These are phyloP conservation scores for Kurtzmaniella quercitrusa DNA, from an alignment of 1,139 yeast species.

Conservation along the genomic window DNA sequence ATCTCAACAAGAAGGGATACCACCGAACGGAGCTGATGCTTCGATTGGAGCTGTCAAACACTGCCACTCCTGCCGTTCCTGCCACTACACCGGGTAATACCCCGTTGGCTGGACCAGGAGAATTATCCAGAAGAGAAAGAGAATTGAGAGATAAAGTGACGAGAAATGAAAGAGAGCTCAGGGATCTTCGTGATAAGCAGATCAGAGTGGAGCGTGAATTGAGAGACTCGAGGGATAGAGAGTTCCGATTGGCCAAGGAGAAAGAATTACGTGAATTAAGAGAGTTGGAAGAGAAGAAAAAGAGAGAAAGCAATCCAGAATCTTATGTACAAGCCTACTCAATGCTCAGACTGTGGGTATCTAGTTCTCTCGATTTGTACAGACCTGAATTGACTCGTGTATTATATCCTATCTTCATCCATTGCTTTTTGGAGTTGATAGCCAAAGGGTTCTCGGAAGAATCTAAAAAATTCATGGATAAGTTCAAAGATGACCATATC, in stretches of 20 bases:
- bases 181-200: slow-evolving; percentile 38
- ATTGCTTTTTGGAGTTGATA: slow-evolving; percentile 77
- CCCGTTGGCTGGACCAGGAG: slow-evolving; percentile 37
- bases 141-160: slow-evolving; percentile 24
- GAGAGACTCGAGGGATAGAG: slow-evolving; percentile 39
- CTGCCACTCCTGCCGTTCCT: slow-evolving; percentile 52
- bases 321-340: slow-evolving; percentile 74
- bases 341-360: slow-evolving; percentile 83
- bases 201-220: slow-evolving; percentile 34
- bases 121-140: slow-evolving; percentile 22
- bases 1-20: slow-evolving; percentile 89
- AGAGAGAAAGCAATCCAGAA: slow-evolving; percentile 56
- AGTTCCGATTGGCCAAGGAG: slow-evolving; percentile 35
- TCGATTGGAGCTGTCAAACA: slow-evolving; percentile 79
- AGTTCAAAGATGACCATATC: slow-evolving; percentile 68
- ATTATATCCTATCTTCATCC: slow-evolving; percentile 86
- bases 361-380: slow-evolving; percentile 85
- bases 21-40: slow-evolving; percentile 92
- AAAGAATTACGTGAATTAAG: slow-evolving; percentile 38
- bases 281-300: slow-evolving; percentile 35
- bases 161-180: slow-evolving; percentile 33
- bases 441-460: slow-evolving; percentile 53
- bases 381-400: slow-evolving; percentile 83
- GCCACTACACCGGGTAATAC: slow-evolving; percentile 42
- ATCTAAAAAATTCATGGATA: slow-evolving; percentile 74